Evolutionary conservation across 306 rosid genomes (phyloP).

Genomic region (Vigna angularis): DNA sequence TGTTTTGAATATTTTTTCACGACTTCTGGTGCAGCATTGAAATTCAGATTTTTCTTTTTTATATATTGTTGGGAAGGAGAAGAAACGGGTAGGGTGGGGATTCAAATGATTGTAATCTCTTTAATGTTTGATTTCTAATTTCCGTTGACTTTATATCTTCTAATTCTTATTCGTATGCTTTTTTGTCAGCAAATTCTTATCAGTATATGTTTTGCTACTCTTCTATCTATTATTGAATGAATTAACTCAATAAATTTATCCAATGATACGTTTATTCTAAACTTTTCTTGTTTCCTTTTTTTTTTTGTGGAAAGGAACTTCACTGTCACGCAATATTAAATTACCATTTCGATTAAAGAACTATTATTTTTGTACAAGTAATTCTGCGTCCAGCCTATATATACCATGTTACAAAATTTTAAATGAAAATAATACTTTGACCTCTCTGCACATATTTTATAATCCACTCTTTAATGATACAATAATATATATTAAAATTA

Average conservation of each 20-base stretch:
- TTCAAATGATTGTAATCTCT: neutral
- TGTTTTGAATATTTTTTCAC: constrained; percentile 5
- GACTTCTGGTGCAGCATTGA: neutral
- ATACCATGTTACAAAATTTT: neutral
- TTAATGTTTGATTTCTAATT: constrained; percentile 10
- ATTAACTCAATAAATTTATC: neutral
- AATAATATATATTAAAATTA: too few relatives aligned
- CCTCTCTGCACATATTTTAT: too few relatives aligned
- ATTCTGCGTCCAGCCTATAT: neutral
- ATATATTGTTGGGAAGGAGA: constrained; percentile 8
- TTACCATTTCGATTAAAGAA: constrained; percentile 20
- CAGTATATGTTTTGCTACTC: neutral
- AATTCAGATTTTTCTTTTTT: constrained; percentile 12
- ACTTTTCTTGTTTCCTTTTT: neutral
- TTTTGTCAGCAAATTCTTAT: neutral
- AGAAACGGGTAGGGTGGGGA: neutral
- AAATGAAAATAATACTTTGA: too few relatives aligned
- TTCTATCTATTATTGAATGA: neutral
- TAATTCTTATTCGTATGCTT: neutral
- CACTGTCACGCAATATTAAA: neutral
- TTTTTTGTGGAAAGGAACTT: constrained; percentile 18
- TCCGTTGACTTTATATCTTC: neutral
- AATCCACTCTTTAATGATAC: too few relatives aligned
- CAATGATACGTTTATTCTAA: neutral
- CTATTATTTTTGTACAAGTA: neutral